Percentiles rank a stretch among this genome's conserved stretches.
Conservation (phyloP, 805 yeast species). For the Gaillardinia entomophila region DNA sequence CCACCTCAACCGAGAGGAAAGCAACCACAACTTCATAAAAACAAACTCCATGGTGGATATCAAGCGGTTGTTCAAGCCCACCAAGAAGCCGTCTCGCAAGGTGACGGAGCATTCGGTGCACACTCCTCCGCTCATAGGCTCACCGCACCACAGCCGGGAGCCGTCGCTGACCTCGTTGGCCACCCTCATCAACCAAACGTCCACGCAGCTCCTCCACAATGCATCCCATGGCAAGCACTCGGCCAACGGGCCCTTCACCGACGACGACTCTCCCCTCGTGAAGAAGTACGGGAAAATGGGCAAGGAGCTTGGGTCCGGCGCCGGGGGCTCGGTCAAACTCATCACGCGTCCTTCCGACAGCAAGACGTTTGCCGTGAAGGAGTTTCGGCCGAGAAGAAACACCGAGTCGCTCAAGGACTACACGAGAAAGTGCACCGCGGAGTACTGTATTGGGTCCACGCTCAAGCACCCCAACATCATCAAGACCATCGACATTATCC, state of each 20-base stretch:
- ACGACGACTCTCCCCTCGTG: constrained; percentile 19
- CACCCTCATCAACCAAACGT: constrained; percentile 31
- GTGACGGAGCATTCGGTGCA: constrained; percentile 1
- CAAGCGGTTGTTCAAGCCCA: constrained; percentile 66
- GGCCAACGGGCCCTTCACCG: constrained; percentile 12
- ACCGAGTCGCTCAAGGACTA: constrained; percentile 71
- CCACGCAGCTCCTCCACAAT: constrained; percentile 29
- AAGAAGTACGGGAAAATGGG: constrained; percentile 69
- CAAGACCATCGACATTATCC: constrained; percentile 70
- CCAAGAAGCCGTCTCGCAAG: constrained; percentile 23
- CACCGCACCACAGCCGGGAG: constrained; percentile 16
- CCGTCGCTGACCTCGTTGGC: constrained; percentile 33
- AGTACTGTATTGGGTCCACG: constrained; percentile 80
- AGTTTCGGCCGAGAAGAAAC: constrained; percentile 66
- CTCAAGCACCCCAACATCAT: constrained; percentile 77
- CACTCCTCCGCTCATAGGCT: constrained; percentile 1
- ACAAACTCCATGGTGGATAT: constrained; percentile 61
- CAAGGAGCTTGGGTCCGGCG: constrained; percentile 76
- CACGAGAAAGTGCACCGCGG: constrained; percentile 85
- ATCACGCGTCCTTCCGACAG: constrained; percentile 64
- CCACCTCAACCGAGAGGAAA: constrained; percentile 14
- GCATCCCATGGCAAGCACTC: constrained; percentile 19
- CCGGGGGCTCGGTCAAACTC: constrained; percentile 81
- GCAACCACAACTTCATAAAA: constrained; percentile 27
- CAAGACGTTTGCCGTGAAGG: constrained; percentile 76